Evolutionary conservation across 768 basidiomycete species (phyloP), one percentile per base, ranked within the genome.

Genomic region (Pleurotus djamor): DNA sequence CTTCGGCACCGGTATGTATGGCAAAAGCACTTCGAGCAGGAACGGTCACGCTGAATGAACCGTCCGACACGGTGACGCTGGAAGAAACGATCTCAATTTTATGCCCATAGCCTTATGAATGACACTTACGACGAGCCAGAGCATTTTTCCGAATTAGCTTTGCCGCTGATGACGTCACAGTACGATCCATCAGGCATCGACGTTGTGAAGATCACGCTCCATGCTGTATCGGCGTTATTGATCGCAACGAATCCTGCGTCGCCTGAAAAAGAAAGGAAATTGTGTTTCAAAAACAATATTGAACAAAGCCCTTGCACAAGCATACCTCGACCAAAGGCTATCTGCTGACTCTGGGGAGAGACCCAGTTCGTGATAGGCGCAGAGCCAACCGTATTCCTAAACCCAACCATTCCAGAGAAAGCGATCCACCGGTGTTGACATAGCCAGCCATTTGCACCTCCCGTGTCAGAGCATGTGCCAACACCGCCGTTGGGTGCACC

Each of bases 341-440:
- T 86, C 66, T 80, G 87, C 59, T 85, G 74, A 3, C 79, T 72
- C 49, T 77, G 76, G 0, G 85, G 82, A 2, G 85, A 79, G 4
- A 82, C 76, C 85, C 86, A 89, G 64, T 86, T 76, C 1, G 70
- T 79, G 4, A 89, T 62, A 1, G 76, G 66, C 2, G 82, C 75
- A 2, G 72, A 65, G 4, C 85, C 85, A 7, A 86, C 86, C 37
- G 75, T 74, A 63, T 87, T 85, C 36, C 80, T 76, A 74, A 88
- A 87, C 1, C 83, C 84, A n/a, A 79, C 78, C 85, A 88, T 86
- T 4, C 86, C 86, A 3, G 75, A 70, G 44, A 88, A 72, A 4
- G 85, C 78, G 3, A 75, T 65, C 73, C 78, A 85, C 4, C 87
- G 82, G 63, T 89, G 87, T 64, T 89, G 86, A 66, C 86, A 88